Evolutionary conservation across 371 early-diverging fungal genomes (phyloP).

Genomic region (Rhizopus sp.): DNA sequence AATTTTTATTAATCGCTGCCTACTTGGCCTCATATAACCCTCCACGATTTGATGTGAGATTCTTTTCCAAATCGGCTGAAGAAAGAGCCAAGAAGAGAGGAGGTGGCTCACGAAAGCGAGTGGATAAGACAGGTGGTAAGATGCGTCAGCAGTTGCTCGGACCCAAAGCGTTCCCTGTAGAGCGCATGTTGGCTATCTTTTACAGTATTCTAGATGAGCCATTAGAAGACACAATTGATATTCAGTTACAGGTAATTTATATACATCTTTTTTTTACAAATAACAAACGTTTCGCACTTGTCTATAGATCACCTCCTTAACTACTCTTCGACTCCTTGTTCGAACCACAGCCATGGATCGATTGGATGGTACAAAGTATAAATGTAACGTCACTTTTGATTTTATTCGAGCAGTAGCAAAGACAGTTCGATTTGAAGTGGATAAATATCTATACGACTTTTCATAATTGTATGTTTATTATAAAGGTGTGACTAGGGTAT

Average conservation of each 20-base stretch:
- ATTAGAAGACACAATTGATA: slow-evolving; percentile 73
- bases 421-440: slow-evolving; percentile 79
- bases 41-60: slow-evolving; percentile 78
- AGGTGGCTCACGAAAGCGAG: slow-evolving; percentile 44
- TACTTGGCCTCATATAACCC: slow-evolving; percentile 95
- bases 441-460: slow-evolving; percentile 83
- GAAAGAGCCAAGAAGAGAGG: slow-evolving; percentile 56
- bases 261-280: neutral
- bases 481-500: neutral
- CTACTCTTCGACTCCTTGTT: slow-evolving; percentile 71
- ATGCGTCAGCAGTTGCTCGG: slow-evolving; percentile 87
- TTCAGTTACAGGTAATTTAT: slow-evolving; percentile 70
- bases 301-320: slow-evolving; percentile 73
- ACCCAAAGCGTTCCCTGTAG: slow-evolving; percentile 87
- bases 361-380: slow-evolving; percentile 78
- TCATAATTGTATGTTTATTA: slow-evolving; percentile 7
- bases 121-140: slow-evolving; percentile 52
- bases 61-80: slow-evolving; percentile 70
- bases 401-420: slow-evolving; percentile 66
- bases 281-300: neutral
- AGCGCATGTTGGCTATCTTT: slow-evolving; percentile 94
- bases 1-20: slow-evolving; percentile 84
- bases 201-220: slow-evolving; percentile 80
- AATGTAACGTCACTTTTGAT: slow-evolving; percentile 86
- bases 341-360: slow-evolving; percentile 71